phyloP scores from a whole-genome alignment of 768 basidiomycete species.

The Kwoniella botswanensis region DNA sequence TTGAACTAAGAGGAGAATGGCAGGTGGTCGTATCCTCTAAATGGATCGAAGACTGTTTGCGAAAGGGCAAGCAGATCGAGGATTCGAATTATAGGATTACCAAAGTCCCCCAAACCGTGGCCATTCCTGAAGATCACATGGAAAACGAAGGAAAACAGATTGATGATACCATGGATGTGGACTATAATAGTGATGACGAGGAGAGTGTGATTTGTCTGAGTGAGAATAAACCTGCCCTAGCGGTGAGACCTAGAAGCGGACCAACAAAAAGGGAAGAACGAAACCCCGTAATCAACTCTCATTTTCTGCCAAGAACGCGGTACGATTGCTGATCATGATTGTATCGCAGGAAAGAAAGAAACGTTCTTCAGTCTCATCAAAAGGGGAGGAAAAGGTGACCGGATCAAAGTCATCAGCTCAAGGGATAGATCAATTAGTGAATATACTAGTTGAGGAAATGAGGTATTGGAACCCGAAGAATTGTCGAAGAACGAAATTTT shows the following conservation, averaged over 20 bases:
- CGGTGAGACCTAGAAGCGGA: neutral
- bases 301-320: no score
- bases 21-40: neutral
- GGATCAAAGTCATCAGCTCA: neutral
- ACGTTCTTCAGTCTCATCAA: no score
- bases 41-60: conserved; percentile 6
- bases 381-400: no score
- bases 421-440: neutral
- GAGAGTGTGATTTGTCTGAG: neutral
- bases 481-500: neutral
- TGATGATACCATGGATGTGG: neutral
- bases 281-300: no score
- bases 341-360: no score
- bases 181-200: no score
- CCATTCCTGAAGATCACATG: no score
- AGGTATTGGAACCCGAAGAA: neutral
- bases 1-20: neutral
- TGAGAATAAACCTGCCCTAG: neutral
- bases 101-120: neutral
- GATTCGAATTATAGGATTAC: neutral
- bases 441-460: neutral
- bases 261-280: neutral
- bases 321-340: no score
- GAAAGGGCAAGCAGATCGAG: neutral
- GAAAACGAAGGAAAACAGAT: neutral